These are phyloP conservation scores for Durio zibethinus DNA, from an alignment of 345 rosid genomes.

Conservation along the genomic window DNA sequence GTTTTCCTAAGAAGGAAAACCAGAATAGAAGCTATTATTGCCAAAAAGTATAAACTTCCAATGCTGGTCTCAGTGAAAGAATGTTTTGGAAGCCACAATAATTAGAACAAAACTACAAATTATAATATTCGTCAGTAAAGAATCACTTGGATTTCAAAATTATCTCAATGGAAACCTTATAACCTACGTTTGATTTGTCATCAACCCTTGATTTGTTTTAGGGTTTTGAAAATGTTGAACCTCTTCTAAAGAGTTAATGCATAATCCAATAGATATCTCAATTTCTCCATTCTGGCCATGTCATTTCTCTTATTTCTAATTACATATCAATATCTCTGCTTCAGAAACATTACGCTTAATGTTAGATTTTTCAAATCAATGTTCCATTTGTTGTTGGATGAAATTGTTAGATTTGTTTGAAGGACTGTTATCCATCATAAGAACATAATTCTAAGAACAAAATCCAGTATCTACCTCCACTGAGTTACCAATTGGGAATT, in stretches of 20 bases:
- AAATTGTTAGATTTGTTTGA: neutral
- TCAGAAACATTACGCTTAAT: neutral
- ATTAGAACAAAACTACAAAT: neutral
- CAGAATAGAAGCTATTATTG: neutral
- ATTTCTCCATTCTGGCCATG: neutral
- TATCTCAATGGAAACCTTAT: neutral
- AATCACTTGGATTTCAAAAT: neutral
- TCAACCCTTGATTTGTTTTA: neutral
- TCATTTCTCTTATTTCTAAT: neutral
- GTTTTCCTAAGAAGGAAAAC: neutral
- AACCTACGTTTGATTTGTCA: neutral
- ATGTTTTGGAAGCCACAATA: neutral
- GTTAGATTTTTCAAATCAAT: neutral
- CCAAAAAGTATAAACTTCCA: neutral
- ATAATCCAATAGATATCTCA: neutral
- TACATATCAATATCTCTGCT: neutral
- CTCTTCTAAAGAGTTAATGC: neutral
- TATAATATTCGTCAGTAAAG: neutral
- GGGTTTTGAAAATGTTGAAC: neutral
- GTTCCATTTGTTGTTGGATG: neutral
- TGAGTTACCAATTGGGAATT: neutral
- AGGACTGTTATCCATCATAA: neutral
- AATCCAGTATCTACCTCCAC: neutral
- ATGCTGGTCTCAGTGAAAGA: neutral
- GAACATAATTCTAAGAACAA: neutral